phyloP scores from a whole-genome alignment of 2,329 filamentous ascomycete species.

The Trichoderma atrobrunneum region DNA sequence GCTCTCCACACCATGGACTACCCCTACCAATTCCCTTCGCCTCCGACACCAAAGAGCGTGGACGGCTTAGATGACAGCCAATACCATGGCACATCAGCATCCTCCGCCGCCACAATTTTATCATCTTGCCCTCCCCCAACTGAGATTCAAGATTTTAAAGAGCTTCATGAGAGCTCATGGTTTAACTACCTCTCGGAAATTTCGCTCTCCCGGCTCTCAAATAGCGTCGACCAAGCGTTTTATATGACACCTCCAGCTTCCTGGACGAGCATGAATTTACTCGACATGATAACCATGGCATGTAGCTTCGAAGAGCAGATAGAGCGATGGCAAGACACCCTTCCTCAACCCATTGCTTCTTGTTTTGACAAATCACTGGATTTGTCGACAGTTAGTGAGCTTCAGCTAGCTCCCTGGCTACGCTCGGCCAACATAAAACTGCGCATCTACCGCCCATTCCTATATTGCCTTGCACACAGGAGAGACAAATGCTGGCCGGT shows the following conservation, averaged over 20 bases:
- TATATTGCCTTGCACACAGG: background rate
- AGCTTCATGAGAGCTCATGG: background rate
- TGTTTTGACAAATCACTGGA: background rate
- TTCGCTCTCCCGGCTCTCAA: background rate
- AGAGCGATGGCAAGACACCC: background rate
- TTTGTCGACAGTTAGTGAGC: background rate
- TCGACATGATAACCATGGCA: background rate
- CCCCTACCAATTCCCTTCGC: conserved; percentile 1
- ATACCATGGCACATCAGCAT: background rate
- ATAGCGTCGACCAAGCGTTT: background rate
- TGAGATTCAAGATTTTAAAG: background rate
- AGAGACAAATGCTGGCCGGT: background rate
- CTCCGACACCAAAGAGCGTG: background rate
- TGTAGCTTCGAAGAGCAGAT: background rate
- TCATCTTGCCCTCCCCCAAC: background rate
- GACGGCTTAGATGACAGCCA: background rate
- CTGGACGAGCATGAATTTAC: background rate
- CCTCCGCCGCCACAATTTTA: background rate
- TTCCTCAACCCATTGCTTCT: background rate
- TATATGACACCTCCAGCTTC: background rate
- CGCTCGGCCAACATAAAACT: background rate
- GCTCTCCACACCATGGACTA: background rate
- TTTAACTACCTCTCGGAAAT: background rate
- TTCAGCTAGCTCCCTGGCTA: background rate
- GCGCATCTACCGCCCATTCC: background rate